phyloP scores from a whole-genome alignment of 169 alveolate genomes.

The Cryptosporidium ryanae region DNA sequence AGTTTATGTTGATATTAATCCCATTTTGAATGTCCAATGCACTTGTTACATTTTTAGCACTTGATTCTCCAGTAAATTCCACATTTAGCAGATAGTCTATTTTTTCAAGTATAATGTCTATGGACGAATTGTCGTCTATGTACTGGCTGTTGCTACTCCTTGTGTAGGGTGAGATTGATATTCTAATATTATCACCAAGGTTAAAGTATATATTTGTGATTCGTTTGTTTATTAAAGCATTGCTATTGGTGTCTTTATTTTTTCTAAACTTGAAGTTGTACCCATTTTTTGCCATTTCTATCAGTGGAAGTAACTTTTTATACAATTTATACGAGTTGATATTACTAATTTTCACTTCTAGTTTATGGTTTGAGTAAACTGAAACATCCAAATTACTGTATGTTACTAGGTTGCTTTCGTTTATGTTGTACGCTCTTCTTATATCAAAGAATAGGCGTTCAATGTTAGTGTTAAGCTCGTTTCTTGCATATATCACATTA shows the following conservation, averaged over 20 bases:
- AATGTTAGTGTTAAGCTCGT: neutral
- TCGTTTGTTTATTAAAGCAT: neutral
- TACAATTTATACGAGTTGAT: neutral
- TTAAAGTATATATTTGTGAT: neutral
- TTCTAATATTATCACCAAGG: neutral
- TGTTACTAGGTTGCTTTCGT: neutral
- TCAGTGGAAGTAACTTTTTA: neutral
- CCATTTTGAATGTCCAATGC: neutral
- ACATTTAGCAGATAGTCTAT: constrained; percentile 4
- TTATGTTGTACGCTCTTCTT: constrained; percentile 17
- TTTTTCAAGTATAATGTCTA: constrained; percentile 9
- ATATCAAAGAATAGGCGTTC: constrained; percentile 5
- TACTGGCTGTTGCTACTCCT: neutral
- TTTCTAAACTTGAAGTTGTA: neutral
- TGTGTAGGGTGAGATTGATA: constrained; percentile 7
- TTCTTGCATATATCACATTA: constrained; percentile 7
- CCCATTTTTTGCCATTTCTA: neutral
- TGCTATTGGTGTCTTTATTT: neutral
- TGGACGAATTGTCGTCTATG: constrained; percentile 25
- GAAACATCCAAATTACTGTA: neutral
- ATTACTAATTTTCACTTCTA: constrained; percentile 4
- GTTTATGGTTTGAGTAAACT: constrained; percentile 13
- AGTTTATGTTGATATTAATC: neutral
- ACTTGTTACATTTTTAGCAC: neutral
- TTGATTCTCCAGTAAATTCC: neutral